Base-by-base conservation (phyloP, 257 asterid genomes). In the Parsonsia alboflavescens region DNA sequence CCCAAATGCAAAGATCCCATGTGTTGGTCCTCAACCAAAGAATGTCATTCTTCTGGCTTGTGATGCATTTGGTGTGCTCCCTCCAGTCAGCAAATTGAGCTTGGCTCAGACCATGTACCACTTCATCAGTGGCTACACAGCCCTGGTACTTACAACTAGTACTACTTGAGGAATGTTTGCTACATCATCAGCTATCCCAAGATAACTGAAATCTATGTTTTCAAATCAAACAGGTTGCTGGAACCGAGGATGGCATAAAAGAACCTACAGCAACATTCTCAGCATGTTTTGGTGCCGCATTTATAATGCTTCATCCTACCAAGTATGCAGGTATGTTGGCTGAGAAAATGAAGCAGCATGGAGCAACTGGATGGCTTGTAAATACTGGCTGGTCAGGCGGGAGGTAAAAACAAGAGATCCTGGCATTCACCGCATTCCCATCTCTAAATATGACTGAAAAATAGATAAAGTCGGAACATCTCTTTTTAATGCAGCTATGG, bases 341-440 rank as follows among this genome's bases (percentile, higher is more conserved):
- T 30, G 96, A 91, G 76, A 91, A 93, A 76, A 91, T 93, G 98
- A 80, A 83, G 59, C 82, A 89, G 79, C 96, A 93, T 11, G 96
- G 97, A 33, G 96, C 97, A 39, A 89, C 96, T 4, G 97, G 91
- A 56, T 93, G 97, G 97, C 98, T 93, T 39, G 97, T 93, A 24
- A 90, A 93, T 83, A 93, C 98, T 33, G 98, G 98, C 67, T 93
- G 98, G 98, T 90, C 98, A 1, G 96, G 93, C 48, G 98, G 98
- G 84, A 93, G 98, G 96, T 92, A 89, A 57, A 75, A 11, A 49
- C 8, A 57, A 46, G 10, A 33, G 36, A 0, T 30, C 63, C 16
- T 24, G 36, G 49, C 21, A 49, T 61, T 3, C 22, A 50, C 63
- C 42, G 11, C 24, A 46, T 52, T 41, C 42, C 61, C 24, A 61